Percentiles rank a stretch among this genome's conserved stretches.
Evolutionary conservation across 225 moss, liverwort and hornwort genomes (phyloP).

Genomic region (Pseudisothecium myosuroides): DNA sequence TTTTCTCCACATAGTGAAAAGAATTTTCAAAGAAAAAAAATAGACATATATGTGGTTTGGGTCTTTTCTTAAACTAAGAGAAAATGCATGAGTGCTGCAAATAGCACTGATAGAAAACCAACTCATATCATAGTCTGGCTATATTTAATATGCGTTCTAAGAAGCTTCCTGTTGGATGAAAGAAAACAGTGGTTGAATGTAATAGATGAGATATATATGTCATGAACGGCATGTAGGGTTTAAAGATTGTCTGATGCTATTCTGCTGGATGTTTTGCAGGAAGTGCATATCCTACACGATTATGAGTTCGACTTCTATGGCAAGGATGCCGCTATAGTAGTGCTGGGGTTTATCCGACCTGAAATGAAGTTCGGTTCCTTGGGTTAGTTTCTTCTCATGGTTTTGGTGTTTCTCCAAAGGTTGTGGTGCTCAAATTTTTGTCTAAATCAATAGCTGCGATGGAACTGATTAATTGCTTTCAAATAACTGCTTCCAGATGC

Average conservation of each 20-base stretch:
- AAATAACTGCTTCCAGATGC: slow-evolving; percentile 19
- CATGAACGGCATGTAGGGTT: background rate
- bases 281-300: slow-evolving; percentile 55
- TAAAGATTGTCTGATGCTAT: background rate
- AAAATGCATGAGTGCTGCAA: background rate
- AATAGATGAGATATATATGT: background rate
- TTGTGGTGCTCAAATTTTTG: background rate
- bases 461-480: background rate
- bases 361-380: slow-evolving; percentile 66
- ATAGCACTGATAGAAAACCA: background rate
- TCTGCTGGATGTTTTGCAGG: slow-evolving; percentile 23
- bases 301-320: slow-evolving; percentile 59
- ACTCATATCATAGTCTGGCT: background rate
- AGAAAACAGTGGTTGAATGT: background rate
- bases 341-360: slow-evolving; percentile 59
- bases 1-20: background rate
- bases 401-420: background rate
- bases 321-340: slow-evolving; percentile 30
- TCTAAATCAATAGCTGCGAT: background rate
- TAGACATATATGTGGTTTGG: background rate
- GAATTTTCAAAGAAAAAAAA: background rate
- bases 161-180: background rate
- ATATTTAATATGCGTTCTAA: background rate
- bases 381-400: slow-evolving; percentile 18
- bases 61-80: background rate